Conservation (phyloP, 257 asterid species). For the Solanum lycopersicoides region DNA sequence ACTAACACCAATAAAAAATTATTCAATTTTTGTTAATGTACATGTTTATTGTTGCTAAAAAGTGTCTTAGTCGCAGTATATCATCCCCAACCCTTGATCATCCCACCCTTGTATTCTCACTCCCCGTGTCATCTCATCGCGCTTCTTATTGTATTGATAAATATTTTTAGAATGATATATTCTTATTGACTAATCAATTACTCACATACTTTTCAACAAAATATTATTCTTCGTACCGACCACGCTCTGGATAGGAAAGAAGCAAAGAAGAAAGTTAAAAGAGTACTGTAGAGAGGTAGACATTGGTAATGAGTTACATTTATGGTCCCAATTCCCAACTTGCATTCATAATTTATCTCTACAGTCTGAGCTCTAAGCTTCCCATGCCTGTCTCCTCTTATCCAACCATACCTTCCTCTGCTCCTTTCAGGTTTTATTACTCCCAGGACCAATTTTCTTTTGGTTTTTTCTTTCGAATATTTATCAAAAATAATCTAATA, state of each 20-base stretch:
- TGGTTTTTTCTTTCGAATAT: too few relatives aligned
- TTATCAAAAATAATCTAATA: too few relatives aligned
- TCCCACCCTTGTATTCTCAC: neutral
- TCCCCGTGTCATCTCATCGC: neutral
- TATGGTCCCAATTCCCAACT: constrained; percentile 9
- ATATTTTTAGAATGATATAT: neutral
- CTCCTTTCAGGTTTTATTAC: neutral
- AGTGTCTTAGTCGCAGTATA: fast-evolving
- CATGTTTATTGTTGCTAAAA: neutral
- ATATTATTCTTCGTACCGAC: neutral
- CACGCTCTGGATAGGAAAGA: neutral
- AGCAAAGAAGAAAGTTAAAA: neutral
- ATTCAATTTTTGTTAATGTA: too few relatives aligned
- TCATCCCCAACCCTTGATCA: neutral
- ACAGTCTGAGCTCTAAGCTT: neutral
- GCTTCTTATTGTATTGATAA: neutral
- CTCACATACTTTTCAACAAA: fast-evolving
- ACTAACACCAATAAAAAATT: too few relatives aligned
- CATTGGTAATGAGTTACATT: neutral
- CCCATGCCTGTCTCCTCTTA: neutral
- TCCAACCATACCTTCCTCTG: neutral
- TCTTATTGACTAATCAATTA: neutral
- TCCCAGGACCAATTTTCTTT: neutral
- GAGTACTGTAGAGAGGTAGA: neutral
- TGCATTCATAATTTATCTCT: neutral